phyloP scores from a whole-genome alignment of 2,329 filamentous ascomycete genomes.

The Cytospora leucostoma region DNA sequence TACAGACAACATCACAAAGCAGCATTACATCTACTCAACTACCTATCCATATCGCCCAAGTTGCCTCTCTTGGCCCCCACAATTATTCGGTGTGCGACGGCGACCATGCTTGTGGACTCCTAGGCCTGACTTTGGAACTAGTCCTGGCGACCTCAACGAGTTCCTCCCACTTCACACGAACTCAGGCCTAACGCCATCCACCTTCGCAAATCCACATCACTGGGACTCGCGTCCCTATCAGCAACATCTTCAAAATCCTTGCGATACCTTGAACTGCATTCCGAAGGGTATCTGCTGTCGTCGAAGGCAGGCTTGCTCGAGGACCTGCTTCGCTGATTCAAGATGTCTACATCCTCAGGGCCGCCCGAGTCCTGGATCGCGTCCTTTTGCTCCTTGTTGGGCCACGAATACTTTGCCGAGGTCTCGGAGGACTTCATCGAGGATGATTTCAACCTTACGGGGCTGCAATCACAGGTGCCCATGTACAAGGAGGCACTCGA shows the following conservation, averaged over 20 bases:
- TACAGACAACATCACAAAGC: slow-evolving; percentile 3
- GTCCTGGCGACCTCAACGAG: slow-evolving; percentile 13
- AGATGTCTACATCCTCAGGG: slow-evolving; percentile 63
- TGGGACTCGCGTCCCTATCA: not conserved
- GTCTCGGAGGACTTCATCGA: slow-evolving; percentile 99
- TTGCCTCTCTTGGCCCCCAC: slow-evolving; percentile 4
- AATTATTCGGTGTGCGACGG: slow-evolving; percentile 15
- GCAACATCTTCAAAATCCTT: not conserved
- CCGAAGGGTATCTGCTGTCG: not conserved
- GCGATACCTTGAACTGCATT: not conserved
- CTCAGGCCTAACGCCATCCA: not conserved
- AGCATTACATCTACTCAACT: slow-evolving; percentile 9
- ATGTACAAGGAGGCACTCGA: slow-evolving; percentile 99
- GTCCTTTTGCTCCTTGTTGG: slow-evolving; percentile 91
- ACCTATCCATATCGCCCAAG: not conserved
- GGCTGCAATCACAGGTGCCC: slow-evolving; percentile 88
- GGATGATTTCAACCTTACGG: slow-evolving; percentile 98
- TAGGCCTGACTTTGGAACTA: not conserved
- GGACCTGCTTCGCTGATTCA: slow-evolving; percentile 28
- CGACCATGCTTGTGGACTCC: slow-evolving; percentile 11
- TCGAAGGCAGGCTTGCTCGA: not conserved
- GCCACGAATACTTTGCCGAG: slow-evolving; percentile 98
- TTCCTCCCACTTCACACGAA: slow-evolving; percentile 15
- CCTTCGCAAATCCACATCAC: not conserved
- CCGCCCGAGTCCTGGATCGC: slow-evolving; percentile 92